Evolutionary conservation across 306 rosid genomes (phyloP).

Genomic region (Cucurbita maxima): DNA sequence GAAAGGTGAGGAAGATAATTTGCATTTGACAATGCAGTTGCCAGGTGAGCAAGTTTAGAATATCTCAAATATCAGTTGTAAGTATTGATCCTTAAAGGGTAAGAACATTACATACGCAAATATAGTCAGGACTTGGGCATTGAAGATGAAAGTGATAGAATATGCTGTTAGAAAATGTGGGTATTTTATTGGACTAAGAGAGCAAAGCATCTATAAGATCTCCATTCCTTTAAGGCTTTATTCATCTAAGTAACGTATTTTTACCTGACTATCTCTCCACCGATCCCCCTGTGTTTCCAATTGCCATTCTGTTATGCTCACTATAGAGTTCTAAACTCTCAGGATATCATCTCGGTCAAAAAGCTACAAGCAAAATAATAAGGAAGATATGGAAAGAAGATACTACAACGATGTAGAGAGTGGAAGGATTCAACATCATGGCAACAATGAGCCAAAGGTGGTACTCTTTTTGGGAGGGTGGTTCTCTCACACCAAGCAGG

Average conservation of each 20-base stretch:
- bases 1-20: too few species aligned
- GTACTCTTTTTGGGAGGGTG: conserved; percentile 34
- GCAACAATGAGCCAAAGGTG: conserved; percentile 17
- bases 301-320: not conserved
- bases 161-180: not conserved
- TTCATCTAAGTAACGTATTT: not conserved
- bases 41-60: too few species aligned
- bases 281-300: not conserved
- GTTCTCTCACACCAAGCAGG: conserved; percentile 25
- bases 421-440: conserved; percentile 21
- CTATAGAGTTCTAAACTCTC: conserved; percentile 13
- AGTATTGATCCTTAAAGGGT: not conserved
- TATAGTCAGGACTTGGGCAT: not conserved
- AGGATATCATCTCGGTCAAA: conserved; percentile 25
- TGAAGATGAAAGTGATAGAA: not conserved
- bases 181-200: not conserved
- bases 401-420: conserved; percentile 27
- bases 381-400: conserved; percentile 12
- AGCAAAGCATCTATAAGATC: not conserved
- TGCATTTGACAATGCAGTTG: too few species aligned
- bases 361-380: conserved; percentile 14
- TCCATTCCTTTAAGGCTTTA: not conserved
- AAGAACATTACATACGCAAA: not conserved
- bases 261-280: not conserved
- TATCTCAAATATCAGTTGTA: too few species aligned